These are phyloP conservation scores for Penicillium nucicola DNA, from an alignment of 495 filamentous ascomycete genomes.

Conservation along the genomic window DNA sequence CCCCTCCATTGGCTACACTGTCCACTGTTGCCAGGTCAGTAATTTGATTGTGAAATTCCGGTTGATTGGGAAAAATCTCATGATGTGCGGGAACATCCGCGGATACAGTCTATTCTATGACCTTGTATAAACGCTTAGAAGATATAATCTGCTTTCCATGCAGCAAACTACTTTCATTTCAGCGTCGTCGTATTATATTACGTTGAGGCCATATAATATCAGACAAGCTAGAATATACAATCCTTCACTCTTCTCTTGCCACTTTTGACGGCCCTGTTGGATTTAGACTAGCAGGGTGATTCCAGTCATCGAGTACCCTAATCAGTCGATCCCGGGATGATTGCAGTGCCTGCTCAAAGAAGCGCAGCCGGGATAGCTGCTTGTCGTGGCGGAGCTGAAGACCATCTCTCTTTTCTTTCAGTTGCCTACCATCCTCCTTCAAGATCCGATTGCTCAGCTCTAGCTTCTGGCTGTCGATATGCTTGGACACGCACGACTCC, in stretches of 20 bases:
- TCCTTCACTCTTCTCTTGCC: not conserved
- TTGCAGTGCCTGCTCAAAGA: constrained; percentile 3
- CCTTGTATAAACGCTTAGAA: too few species aligned
- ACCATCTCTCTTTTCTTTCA: constrained; percentile 1
- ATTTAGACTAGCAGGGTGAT: not conserved
- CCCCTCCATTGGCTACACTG: too few species aligned
- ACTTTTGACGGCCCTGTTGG: not conserved
- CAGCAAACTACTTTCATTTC: not conserved
- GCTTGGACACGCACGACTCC: constrained; percentile 3
- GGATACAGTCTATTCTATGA: too few species aligned
- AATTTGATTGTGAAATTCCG: too few species aligned
- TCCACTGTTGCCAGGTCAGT: too few species aligned
- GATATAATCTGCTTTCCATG: too few species aligned
- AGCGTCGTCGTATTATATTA: not conserved
- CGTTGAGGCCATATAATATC: too few species aligned
- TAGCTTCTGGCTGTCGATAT: constrained; percentile 1
- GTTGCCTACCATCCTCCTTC: not conserved
- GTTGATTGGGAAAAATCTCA: too few species aligned
- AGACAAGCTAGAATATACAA: not conserved
- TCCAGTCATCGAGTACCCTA: constrained; percentile 6
- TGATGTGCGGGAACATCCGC: too few species aligned
- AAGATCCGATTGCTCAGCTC: not conserved
- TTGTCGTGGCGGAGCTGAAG: constrained; percentile 8
- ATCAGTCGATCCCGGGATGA: not conserved
- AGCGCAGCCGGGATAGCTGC: constrained; percentile 1